Evolutionary conservation across 2,329 filamentous ascomycete species (phyloP).

Genomic region (Ceratocystis variospora): DNA sequence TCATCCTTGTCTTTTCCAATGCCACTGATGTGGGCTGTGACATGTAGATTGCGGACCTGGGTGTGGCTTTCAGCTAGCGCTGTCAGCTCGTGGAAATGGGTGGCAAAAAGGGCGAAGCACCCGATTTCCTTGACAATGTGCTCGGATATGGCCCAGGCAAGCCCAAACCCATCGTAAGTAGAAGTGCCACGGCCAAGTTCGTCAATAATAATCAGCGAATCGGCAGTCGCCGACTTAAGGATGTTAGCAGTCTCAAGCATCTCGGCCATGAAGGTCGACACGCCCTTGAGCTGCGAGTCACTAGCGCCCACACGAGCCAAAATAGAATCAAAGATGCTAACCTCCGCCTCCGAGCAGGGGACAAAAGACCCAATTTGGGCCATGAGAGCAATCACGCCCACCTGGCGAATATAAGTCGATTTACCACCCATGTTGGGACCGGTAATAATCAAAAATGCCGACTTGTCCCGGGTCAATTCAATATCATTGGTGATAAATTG

Average conservation of each 20-base stretch:
- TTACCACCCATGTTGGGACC: constrained; percentile 99
- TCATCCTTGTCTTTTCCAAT: constrained; percentile 28
- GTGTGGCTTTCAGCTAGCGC: constrained; percentile 75
- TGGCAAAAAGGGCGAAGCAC: constrained; percentile 89
- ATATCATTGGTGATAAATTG: constrained; percentile 99
- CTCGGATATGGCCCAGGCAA: constrained; percentile 98
- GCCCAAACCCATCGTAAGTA: constrained; percentile 93
- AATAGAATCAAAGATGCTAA: constrained; percentile 94
- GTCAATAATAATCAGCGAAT: constrained; percentile 96
- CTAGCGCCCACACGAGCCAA: constrained; percentile 90
- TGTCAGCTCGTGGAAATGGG: constrained; percentile 95
- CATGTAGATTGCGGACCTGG: constrained; percentile 84
- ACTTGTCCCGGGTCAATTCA: constrained; percentile 58
- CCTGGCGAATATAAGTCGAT: constrained; percentile 94
- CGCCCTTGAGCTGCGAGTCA: constrained; percentile 93
- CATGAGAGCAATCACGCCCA: constrained; percentile 93
- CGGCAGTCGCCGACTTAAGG: constrained; percentile 85
- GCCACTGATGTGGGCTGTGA: constrained; percentile 78
- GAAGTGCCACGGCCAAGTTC: constrained; percentile 92
- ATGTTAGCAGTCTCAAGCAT: constrained; percentile 99
- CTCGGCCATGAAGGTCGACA: constrained; percentile 98
- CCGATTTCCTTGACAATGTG: constrained; percentile 93
- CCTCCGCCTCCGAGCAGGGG: constrained; percentile 74
- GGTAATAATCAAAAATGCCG: constrained; percentile 90
- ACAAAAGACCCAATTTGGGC: constrained; percentile 95